Conservation (phyloP, 2,329 filamentous ascomycete species). For the Sarocladium oryzae region DNA sequence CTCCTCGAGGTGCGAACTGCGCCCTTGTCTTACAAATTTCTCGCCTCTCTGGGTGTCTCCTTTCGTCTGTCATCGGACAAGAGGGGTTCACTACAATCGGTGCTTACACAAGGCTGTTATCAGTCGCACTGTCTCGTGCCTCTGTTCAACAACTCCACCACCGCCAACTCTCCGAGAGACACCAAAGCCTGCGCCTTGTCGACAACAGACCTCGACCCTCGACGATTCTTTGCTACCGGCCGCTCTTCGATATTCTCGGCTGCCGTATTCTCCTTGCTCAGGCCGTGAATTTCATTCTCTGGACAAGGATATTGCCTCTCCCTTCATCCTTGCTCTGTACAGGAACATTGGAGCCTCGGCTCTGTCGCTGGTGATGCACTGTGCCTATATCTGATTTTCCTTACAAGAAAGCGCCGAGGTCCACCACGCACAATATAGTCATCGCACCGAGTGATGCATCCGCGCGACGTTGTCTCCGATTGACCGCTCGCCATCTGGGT, state of each 20-base stretch:
- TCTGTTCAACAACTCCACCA: slow-evolving; percentile 1
- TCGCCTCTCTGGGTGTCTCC: not conserved
- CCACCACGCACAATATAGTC: not conserved
- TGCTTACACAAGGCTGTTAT: no score
- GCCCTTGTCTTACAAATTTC: not conserved
- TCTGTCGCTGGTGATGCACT: not conserved
- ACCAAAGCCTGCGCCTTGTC: not conserved
- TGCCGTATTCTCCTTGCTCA: not conserved
- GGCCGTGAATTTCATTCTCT: not conserved
- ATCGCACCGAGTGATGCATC: not conserved
- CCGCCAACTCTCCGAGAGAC: slow-evolving; percentile 4
- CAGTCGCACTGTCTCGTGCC: slow-evolving; percentile 7
- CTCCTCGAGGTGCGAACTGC: slow-evolving; percentile 7
- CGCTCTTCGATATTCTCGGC: not conserved
- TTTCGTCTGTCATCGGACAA: not conserved
- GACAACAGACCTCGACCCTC: not conserved
- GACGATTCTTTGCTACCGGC: not conserved
- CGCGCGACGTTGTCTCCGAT: not conserved
- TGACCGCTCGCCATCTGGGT: not conserved
- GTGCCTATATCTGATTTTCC: not conserved
- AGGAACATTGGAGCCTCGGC: not conserved
- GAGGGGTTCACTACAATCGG: no score
- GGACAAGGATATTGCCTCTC: not conserved
- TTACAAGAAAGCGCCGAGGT: not conserved
- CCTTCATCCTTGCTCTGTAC: not conserved